A percentile compares a stretch with the other conserved stretches of the same genome.
phyloP scores from a whole-genome alignment of 345 rosid species.

The Salix purpurea region DNA sequence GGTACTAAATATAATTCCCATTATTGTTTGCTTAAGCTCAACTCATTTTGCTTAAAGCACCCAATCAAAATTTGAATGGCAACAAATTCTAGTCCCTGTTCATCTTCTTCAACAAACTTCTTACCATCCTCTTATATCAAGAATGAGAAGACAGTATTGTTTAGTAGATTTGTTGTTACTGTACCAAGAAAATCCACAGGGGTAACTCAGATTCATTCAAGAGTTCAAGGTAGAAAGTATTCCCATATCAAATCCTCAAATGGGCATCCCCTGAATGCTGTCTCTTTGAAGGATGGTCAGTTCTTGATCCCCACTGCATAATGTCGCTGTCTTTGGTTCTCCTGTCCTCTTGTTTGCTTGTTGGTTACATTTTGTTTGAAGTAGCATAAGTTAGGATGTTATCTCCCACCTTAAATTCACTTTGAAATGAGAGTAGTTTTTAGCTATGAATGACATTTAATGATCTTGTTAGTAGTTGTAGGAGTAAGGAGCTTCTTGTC shows the following conservation, averaged over 20 bases:
- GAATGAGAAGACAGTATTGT: constrained; percentile 25
- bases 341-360: not conserved
- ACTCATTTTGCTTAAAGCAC: not conserved
- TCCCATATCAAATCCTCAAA: constrained; percentile 60
- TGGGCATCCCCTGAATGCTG: constrained; percentile 50
- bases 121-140: constrained; percentile 32
- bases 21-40: constrained; percentile 1
- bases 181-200: constrained; percentile 37
- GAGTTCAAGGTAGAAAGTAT: constrained; percentile 30
- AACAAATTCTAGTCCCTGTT: constrained; percentile 35
- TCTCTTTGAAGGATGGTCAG: constrained; percentile 59
- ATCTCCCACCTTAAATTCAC: too few relatives aligned
- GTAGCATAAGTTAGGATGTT: not conserved
- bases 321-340: not conserved
- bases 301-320: constrained; percentile 9
- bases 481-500: too few relatives aligned
- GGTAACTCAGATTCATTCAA: constrained; percentile 42
- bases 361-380: not conserved
- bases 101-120: constrained; percentile 30
- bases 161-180: constrained; percentile 18
- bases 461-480: too few relatives aligned
- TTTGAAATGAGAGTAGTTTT: too few relatives aligned
- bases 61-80: constrained; percentile 40
- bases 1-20: not conserved
- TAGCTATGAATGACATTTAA: too few relatives aligned